Evolutionary conservation across 179 eudicot species (phyloP).

Genomic region (Beta corolliflora): DNA sequence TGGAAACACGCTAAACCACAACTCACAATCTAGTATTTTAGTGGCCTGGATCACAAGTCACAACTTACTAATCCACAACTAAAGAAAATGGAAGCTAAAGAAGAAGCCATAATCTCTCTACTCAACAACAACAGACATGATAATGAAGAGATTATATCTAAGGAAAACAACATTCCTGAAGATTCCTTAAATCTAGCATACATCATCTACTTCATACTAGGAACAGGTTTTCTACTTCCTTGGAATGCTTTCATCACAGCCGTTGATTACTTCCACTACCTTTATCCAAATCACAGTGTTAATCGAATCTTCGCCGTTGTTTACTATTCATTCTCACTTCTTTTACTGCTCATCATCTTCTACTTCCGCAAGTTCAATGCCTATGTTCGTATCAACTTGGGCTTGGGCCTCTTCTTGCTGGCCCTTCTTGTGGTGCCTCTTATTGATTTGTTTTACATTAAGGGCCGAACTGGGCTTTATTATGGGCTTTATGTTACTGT

Average conservation of each 20-base stretch:
- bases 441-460: conserved; percentile 16
- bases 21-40: too few relatives aligned
- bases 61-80: too few relatives aligned
- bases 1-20: too few relatives aligned
- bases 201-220: conserved; percentile 63
- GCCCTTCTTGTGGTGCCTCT: conserved; percentile 57
- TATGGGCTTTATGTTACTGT: conserved; percentile 58
- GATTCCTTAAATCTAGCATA: conserved; percentile 74
- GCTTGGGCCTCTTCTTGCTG: conserved; percentile 55
- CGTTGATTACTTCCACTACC: conserved; percentile 75
- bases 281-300: conserved; percentile 67
- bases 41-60: too few relatives aligned
- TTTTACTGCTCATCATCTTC: conserved; percentile 47
- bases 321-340: conserved; percentile 52
- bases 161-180: conserved; percentile 30
- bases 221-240: conserved; percentile 64
- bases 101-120: background rate
- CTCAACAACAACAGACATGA: background rate
- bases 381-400: conserved; percentile 57
- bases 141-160: background rate
- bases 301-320: conserved; percentile 71
- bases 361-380: conserved; percentile 43
- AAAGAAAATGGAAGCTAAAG: too few relatives aligned
- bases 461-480: conserved; percentile 37
- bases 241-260: conserved; percentile 86